These are phyloP conservation scores for Chlorella sp. DNA, from an alignment of 139 green algal genomes.

Conservation along the genomic window DNA sequence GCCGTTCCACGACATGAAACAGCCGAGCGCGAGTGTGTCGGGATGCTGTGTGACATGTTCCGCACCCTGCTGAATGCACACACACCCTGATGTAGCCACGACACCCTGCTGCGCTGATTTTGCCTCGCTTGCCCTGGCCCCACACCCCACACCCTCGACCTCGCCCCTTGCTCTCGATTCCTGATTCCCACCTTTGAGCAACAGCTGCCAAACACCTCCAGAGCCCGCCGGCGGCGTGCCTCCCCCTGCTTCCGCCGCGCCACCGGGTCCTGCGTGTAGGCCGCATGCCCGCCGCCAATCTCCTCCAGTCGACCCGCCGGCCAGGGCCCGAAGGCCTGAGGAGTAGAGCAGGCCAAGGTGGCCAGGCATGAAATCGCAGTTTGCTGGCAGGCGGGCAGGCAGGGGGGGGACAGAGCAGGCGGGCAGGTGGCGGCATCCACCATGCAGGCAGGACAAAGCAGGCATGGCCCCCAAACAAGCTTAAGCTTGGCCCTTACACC, in stretches of 20 bases:
- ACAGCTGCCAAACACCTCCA: background rate
- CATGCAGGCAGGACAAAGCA: background rate
- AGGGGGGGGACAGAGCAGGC: too few species aligned
- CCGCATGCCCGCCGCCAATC: background rate
- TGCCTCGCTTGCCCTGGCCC: too few species aligned
- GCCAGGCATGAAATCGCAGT: too few species aligned
- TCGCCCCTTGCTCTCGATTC: too few species aligned
- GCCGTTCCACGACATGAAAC: background rate
- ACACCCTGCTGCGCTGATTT: too few species aligned
- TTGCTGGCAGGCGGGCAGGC: too few species aligned
- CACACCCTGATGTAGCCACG: background rate
- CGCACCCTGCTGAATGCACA: too few species aligned
- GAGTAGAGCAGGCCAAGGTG: too few species aligned
- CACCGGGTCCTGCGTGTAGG: background rate
- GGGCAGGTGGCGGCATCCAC: background rate
- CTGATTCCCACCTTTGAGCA: background rate
- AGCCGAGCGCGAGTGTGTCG: too few species aligned
- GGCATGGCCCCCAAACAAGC: background rate
- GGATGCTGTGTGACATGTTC: too few species aligned
- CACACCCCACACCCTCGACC: too few species aligned
- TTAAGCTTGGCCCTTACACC: background rate
- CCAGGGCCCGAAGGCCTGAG: conserved; percentile 25
- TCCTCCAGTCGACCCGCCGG: background rate
- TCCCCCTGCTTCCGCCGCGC: background rate
- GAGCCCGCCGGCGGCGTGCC: background rate